A percentile compares a stretch with the other conserved stretches of the same genome.
Conservation (phyloP, 2,329 filamentous ascomycete species). For the Diaporthe sp. region DNA sequence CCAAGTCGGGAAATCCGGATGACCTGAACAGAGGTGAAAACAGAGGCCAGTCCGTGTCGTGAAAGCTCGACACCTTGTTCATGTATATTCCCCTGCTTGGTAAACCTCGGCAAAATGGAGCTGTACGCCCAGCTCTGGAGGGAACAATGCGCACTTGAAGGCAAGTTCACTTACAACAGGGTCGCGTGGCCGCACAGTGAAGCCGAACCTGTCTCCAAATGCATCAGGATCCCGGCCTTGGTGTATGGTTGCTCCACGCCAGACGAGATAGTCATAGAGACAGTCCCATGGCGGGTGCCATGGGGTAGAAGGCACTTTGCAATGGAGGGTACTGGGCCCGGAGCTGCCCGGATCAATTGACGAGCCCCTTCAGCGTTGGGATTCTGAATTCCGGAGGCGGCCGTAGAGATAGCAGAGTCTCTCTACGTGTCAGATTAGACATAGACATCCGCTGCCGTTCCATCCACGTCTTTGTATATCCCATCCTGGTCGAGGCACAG, state of each 20-base stretch:
- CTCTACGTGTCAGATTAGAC: neutral
- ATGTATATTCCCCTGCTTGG: neutral
- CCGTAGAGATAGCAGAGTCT: neutral
- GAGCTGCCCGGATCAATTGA: slow-evolving; percentile 7
- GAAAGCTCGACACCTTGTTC: neutral
- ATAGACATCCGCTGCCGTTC: neutral
- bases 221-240: neutral
- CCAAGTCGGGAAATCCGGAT: neutral
- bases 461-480: neutral
- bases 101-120: neutral
- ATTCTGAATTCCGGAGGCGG: neutral
- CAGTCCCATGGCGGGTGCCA: neutral
- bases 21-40: neutral
- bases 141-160: neutral
- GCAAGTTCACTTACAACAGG: neutral
- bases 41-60: neutral
- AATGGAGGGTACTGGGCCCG: neutral
- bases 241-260: neutral
- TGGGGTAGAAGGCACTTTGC: neutral
- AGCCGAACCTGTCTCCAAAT: neutral
- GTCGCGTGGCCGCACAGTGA: slow-evolving; percentile 1
- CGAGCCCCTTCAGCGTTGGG: neutral
- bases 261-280: neutral
- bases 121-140: neutral
- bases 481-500: neutral